Percentiles rank a stretch among this genome's conserved stretches.
Conservation (phyloP, 257 asterid species). For the Solanum medicagineum region DNA sequence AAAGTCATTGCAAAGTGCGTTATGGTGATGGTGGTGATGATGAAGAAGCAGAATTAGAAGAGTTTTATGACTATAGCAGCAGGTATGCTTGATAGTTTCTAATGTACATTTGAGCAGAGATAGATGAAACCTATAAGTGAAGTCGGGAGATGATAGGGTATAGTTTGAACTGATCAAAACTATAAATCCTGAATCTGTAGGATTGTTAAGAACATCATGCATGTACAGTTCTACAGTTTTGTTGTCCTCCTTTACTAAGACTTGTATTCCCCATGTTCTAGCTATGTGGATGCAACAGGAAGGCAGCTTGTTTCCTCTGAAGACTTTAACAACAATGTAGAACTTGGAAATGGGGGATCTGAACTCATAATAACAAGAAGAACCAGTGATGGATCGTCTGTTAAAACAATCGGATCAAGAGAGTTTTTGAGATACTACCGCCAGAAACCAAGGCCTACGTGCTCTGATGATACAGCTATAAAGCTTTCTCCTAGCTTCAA, state of each 20-base stretch:
- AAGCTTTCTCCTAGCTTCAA: constrained; percentile 42
- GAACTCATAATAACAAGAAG: constrained; percentile 54
- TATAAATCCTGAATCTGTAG: too few relatives aligned
- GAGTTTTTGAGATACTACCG: constrained; percentile 80
- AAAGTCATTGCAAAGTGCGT: constrained; percentile 81
- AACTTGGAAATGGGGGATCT: constrained; percentile 63
- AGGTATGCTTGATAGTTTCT: constrained; percentile 28
- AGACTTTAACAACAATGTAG: constrained; percentile 27
- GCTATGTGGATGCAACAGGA: constrained; percentile 61
- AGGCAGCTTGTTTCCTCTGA: constrained; percentile 45
- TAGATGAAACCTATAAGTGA: not conserved
- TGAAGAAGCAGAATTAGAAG: constrained; percentile 90
- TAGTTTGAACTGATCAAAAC: not conserved
- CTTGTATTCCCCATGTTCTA: not conserved
- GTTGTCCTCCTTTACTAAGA: not conserved
- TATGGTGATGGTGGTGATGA: constrained; percentile 89
- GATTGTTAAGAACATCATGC: not conserved
- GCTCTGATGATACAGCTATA: constrained; percentile 30
- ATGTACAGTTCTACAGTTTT: not conserved
- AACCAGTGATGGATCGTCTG: constrained; percentile 17
- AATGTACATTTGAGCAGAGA: not conserved
- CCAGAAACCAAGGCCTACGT: constrained; percentile 75
- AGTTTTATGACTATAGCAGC: constrained; percentile 90
- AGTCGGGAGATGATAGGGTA: too few relatives aligned
- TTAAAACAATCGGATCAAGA: constrained; percentile 71